Evolutionary conservation across 345 rosid species (phyloP).

Genomic region (Toxicodendron radicans): DNA sequence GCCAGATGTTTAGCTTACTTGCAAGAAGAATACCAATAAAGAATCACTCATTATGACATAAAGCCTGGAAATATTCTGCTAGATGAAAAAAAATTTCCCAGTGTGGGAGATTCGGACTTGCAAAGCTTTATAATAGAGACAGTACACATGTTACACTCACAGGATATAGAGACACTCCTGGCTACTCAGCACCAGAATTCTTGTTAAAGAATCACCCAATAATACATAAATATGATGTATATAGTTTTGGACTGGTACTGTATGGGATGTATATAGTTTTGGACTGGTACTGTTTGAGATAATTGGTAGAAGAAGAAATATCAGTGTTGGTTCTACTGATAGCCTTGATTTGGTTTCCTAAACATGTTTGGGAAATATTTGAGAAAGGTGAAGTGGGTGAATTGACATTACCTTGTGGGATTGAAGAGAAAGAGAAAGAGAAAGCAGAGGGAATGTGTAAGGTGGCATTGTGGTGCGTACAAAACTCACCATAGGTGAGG

Average conservation of each 20-base stretch:
- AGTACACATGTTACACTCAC: neutral
- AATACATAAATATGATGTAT: conserved; percentile 20
- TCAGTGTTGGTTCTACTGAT: conserved; percentile 3
- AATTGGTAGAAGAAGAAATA: conserved; percentile 18
- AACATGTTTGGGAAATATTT: conserved; percentile 22
- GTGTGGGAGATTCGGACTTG: neutral
- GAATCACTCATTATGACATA: conserved; percentile 16
- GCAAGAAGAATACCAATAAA: neutral
- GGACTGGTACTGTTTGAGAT: conserved; percentile 33
- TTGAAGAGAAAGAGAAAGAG: conserved; percentile 27
- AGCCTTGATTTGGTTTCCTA: conserved; percentile 24
- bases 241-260: conserved; percentile 20
- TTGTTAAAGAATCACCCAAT: conserved; percentile 1
- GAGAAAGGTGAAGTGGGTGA: conserved; percentile 7
- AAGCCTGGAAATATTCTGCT: conserved; percentile 18
- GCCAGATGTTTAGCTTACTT: conserved; percentile 16
- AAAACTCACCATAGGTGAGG: conserved; percentile 29
- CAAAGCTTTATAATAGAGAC: conserved; percentile 1
- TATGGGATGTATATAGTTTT: conserved; percentile 31
- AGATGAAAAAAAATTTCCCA: conserved; percentile 11
- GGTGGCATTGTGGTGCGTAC: conserved; percentile 34
- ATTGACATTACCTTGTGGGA: conserved; percentile 18
- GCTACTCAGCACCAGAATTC: conserved; percentile 18
- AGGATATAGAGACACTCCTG: conserved; percentile 17
- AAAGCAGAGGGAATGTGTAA: conserved; percentile 28